Percentiles rank a stretch among this genome's conserved stretches.
Evolutionary conservation across 2,329 filamentous ascomycete genomes (phyloP).

Genomic region (Lasiodiplodia citricola): DNA sequence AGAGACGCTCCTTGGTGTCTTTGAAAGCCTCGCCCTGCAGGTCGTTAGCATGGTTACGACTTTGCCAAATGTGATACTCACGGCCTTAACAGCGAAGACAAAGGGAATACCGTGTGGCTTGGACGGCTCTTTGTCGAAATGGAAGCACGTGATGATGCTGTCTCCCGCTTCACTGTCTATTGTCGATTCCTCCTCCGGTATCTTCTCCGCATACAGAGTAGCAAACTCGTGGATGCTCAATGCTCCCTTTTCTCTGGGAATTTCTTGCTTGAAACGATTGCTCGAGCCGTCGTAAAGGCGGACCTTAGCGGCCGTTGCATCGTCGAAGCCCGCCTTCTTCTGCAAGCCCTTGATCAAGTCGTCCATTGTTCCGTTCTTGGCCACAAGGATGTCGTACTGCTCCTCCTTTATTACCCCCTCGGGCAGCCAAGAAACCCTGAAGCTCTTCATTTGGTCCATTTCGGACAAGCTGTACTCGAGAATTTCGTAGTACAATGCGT

Average conservation of each 20-base stretch:
- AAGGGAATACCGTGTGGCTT: constrained; percentile 90
- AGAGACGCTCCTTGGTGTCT: constrained; percentile 92
- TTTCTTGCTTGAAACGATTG: constrained; percentile 82
- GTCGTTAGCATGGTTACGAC: neutral
- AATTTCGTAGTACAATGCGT: constrained; percentile 89
- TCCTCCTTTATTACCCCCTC: constrained; percentile 96
- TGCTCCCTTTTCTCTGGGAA: constrained; percentile 73
- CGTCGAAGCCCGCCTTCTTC: constrained; percentile 79
- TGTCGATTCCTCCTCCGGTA: constrained; percentile 69
- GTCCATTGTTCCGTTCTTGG: constrained; percentile 80
- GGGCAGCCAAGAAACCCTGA: constrained; percentile 83
- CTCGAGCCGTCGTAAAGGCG: constrained; percentile 83
- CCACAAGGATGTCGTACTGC: constrained; percentile 79
- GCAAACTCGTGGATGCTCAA: constrained; percentile 85
- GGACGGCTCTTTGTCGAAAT: constrained; percentile 88
- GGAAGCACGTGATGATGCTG: constrained; percentile 58
- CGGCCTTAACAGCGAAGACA: constrained; percentile 82
- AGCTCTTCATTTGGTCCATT: constrained; percentile 86
- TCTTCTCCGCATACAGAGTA: constrained; percentile 77
- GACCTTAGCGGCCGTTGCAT: constrained; percentile 75
- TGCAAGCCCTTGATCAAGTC: constrained; percentile 78
- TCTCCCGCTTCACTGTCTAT: constrained; percentile 48
- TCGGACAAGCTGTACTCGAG: constrained; percentile 94
- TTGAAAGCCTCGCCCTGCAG: constrained; percentile 79
- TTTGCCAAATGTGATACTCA: constrained; percentile 50